Conservation (phyloP, 2,329 filamentous ascomycete species). For the Aspergillus floridensis region DNA sequence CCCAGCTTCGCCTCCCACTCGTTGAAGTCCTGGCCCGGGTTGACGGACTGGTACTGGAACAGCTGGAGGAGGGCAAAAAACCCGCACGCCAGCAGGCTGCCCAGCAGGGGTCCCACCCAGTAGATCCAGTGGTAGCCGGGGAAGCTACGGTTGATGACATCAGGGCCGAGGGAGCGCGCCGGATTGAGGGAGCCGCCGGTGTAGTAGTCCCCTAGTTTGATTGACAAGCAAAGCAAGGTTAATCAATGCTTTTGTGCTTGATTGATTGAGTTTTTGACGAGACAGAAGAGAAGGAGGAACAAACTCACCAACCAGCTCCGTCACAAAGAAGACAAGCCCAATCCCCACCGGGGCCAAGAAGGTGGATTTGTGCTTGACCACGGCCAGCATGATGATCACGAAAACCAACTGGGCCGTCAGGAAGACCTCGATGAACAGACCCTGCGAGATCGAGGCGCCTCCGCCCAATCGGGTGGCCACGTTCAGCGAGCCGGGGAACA, state of each 20-base stretch:
- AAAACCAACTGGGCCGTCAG: constrained; percentile 63
- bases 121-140: constrained; percentile 52
- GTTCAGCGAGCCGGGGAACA: constrained; percentile 58
- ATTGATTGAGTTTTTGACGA: background rate
- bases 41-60: constrained; percentile 44
- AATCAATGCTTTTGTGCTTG: background rate
- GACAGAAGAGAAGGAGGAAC: no score
- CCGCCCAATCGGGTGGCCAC: constrained; percentile 57
- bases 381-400: constrained; percentile 67
- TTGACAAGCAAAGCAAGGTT: background rate
- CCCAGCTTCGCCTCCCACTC: constrained; percentile 30
- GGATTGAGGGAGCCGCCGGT: constrained; percentile 51
- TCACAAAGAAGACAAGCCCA: constrained; percentile 67
- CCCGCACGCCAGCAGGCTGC: constrained; percentile 47
- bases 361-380: constrained; percentile 71
- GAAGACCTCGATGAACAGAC: constrained; percentile 67
- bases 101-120: constrained; percentile 49
- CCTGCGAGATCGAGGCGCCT: constrained; percentile 54
- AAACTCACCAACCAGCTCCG: constrained; percentile 47
- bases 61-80: constrained; percentile 51
- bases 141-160: constrained; percentile 46
- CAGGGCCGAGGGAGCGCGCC: constrained; percentile 49
- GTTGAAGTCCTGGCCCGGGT: constrained; percentile 57
- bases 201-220: constrained; percentile 42
- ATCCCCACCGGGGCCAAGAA: constrained; percentile 70